Conservation (phyloP, 192 early-diverging fungal species). For the Coemansia nantahalensis region DNA sequence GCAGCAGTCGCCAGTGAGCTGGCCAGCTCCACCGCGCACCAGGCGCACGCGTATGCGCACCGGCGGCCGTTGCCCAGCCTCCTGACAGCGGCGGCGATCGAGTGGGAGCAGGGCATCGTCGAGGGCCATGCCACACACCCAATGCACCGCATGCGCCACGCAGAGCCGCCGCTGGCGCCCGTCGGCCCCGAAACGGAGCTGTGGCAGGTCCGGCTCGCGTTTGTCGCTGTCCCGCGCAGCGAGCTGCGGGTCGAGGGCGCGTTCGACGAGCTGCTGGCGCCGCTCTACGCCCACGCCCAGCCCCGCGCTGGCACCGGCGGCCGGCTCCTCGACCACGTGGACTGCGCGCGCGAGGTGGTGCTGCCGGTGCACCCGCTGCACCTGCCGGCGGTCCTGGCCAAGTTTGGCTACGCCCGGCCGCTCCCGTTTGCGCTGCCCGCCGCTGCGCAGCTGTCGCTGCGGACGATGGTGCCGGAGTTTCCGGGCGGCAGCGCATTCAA, state of each 20-base stretch:
- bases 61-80: conserved; percentile 26
- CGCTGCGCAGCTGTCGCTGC: conserved; percentile 59
- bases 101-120: conserved; percentile 65
- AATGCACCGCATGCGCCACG: conserved; percentile 63
- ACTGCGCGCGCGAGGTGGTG: conserved; percentile 39
- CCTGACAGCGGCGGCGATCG: conserved; percentile 46
- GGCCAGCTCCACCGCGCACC: conserved; percentile 55
- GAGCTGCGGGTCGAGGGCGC: conserved; percentile 48
- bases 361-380: conserved; percentile 64
- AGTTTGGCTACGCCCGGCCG: conserved; percentile 46
- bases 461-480: conserved; percentile 53
- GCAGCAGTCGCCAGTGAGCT: conserved; percentile 53
- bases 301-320: conserved; percentile 2
- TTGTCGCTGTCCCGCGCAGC: conserved; percentile 53
- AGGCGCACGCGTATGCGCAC: conserved; percentile 40
- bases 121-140: conserved; percentile 72
- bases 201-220: conserved; percentile 39
- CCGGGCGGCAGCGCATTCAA: conserved; percentile 23
- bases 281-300: conserved; percentile 32
- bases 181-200: conserved; percentile 47
- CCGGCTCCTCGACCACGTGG: conserved; percentile 22
- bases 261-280: conserved; percentile 38
- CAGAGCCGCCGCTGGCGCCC: conserved; percentile 55
- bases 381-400: conserved; percentile 55
- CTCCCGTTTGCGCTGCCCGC: conserved; percentile 47